These are phyloP conservation scores for Byssoonygena ceratinophila DNA, from an alignment of 2,329 filamentous ascomycete genomes.

Conservation along the genomic window DNA sequence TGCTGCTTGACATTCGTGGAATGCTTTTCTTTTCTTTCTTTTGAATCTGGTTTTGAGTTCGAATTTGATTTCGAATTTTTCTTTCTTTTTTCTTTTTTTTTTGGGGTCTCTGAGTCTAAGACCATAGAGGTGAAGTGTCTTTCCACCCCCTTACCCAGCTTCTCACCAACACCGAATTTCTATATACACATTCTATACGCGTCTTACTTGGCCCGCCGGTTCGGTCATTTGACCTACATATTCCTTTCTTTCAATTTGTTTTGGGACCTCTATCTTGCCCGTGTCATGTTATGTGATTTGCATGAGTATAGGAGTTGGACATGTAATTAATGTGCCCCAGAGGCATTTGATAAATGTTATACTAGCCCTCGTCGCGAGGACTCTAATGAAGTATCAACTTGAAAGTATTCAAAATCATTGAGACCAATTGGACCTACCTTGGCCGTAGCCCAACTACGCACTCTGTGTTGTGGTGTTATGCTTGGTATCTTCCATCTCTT, in stretches of 20 bases:
- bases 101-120: too few relatives aligned
- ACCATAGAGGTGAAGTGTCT: too few relatives aligned
- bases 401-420: neutral
- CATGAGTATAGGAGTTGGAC: neutral
- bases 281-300: neutral
- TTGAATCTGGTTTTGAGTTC: too few relatives aligned
- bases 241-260: too few relatives aligned
- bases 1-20: neutral
- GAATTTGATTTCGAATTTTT: too few relatives aligned
- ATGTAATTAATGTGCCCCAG: neutral
- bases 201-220: neutral
- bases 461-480: neutral
- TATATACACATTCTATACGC: too few relatives aligned
- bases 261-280: neutral
- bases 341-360: neutral
- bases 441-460: conserved; percentile 19
- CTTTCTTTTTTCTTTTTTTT: too few relatives aligned
- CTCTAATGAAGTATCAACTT: neutral
- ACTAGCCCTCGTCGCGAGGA: neutral
- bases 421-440: neutral
- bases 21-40: too few relatives aligned
- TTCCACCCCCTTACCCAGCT: too few relatives aligned
- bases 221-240: neutral
- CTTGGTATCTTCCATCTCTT: conserved; percentile 30
- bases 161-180: too few relatives aligned